These are phyloP conservation scores for Protomyces inouyei DNA, from an alignment of 1,139 yeast genomes.

Conservation along the genomic window DNA sequence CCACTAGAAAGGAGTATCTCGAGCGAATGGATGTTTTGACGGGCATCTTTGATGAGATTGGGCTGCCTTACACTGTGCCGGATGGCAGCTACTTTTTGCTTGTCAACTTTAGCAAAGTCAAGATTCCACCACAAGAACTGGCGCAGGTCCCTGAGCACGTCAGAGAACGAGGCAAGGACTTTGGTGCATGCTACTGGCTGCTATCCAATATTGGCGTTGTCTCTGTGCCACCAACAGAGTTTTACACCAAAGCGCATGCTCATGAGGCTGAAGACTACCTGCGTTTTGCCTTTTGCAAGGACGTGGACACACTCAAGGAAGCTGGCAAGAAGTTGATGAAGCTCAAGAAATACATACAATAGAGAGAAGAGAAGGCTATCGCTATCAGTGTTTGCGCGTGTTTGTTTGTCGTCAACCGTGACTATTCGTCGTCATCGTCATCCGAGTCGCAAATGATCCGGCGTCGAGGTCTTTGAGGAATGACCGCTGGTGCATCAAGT, in stretches of 20 bases:
- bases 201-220: slow-evolving; percentile 90
- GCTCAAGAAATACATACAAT: slow-evolving; percentile 55
- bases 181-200: slow-evolving; percentile 85
- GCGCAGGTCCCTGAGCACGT: slow-evolving; percentile 63
- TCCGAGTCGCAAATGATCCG: background rate
- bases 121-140: slow-evolving; percentile 63
- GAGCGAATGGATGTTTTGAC: slow-evolving; percentile 69
- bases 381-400: background rate
- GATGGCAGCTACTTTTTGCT: slow-evolving; percentile 91
- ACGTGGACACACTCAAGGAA: slow-evolving; percentile 67
- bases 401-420: too few species aligned
- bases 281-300: slow-evolving; percentile 95
- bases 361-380: background rate
- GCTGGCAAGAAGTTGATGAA: slow-evolving; percentile 72
- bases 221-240: slow-evolving; percentile 94
- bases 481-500: background rate
- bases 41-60: slow-evolving; percentile 74
- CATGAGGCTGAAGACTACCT: slow-evolving; percentile 75
- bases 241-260: slow-evolving; percentile 66
- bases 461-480: background rate
- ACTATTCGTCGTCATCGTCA: background rate
- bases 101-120: slow-evolving; percentile 77
- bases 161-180: slow-evolving; percentile 68
- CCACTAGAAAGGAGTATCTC: slow-evolving; percentile 60
- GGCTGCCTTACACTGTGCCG: slow-evolving; percentile 80